Evolutionary conservation across 139 green algal species (phyloP).

Genomic region (Nannochloris sp.): DNA sequence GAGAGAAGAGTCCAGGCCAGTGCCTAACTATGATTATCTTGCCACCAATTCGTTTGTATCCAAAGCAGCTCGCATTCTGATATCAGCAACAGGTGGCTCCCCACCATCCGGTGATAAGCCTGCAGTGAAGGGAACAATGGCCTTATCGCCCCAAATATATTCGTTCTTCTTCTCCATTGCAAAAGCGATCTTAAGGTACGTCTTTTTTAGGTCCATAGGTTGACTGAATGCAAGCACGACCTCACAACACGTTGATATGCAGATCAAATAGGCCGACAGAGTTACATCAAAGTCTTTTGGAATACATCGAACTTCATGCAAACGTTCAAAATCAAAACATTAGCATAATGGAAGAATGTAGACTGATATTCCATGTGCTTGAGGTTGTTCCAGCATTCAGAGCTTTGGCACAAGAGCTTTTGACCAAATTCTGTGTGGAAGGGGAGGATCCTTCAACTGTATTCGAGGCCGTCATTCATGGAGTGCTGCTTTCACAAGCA

Average conservation of each 20-base stretch:
- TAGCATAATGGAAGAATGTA: slow-evolving; percentile 25
- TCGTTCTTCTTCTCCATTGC: slow-evolving; percentile 71
- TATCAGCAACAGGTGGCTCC: slow-evolving; percentile 11
- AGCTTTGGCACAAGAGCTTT: slow-evolving; percentile 52
- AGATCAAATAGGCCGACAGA: slow-evolving; percentile 44
- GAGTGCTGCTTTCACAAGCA: slow-evolving; percentile 20
- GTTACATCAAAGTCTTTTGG: slow-evolving; percentile 67
- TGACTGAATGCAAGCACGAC: neutral
- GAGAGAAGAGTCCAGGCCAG: slow-evolving; percentile 15
- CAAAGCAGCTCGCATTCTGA: slow-evolving; percentile 39
- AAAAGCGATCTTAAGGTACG: slow-evolving; percentile 13
- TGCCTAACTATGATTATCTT: slow-evolving; percentile 30
- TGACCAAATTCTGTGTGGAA: slow-evolving; percentile 50
- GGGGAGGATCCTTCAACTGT: slow-evolving; percentile 34
- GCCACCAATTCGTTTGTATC: slow-evolving; percentile 19
- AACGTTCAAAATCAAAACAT: slow-evolving; percentile 24
- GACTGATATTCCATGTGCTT: slow-evolving; percentile 67
- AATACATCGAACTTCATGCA: slow-evolving; percentile 50
- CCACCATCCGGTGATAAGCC: neutral
- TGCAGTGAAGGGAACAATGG: slow-evolving; percentile 8
- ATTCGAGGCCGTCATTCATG: slow-evolving; percentile 36
- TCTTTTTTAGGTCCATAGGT: too few relatives aligned
- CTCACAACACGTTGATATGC: slow-evolving; percentile 26
- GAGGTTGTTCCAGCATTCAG: slow-evolving; percentile 54
- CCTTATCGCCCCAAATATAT: slow-evolving; percentile 51